These are phyloP conservation scores for Naganishia onofrii DNA, from an alignment of 768 basidiomycete species.

Conservation along the genomic window DNA sequence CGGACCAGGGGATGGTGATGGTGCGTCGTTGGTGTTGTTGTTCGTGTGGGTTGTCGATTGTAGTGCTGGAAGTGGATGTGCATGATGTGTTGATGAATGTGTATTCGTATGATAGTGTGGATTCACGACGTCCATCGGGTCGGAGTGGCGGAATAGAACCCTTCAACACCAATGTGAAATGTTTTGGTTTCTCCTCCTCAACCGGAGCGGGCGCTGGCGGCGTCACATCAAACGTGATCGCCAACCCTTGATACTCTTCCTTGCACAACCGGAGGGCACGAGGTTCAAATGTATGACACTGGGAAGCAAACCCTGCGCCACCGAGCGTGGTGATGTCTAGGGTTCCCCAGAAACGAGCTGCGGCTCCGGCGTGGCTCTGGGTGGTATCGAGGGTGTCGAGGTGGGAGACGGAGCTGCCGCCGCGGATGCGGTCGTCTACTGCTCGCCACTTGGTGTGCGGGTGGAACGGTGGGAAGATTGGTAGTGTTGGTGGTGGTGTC, in stretches of 20 bases:
- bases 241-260: constrained; percentile 14
- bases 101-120: constrained; percentile 46
- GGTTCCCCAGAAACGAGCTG: constrained; percentile 48
- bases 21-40: not conserved
- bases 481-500: constrained; percentile 6
- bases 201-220: not conserved
- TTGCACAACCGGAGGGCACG: constrained; percentile 5
- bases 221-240: constrained; percentile 7
- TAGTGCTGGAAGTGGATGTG: not conserved
- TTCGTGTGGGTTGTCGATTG: not conserved
- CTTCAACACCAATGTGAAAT: constrained; percentile 48
- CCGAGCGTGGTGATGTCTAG: constrained; percentile 53
- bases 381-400: constrained; percentile 41
- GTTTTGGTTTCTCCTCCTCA: constrained; percentile 5
- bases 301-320: constrained; percentile 55
- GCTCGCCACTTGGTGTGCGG: constrained; percentile 45
- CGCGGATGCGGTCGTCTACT: constrained; percentile 53
- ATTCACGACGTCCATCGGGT: constrained; percentile 37
- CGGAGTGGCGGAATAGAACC: constrained; percentile 36
- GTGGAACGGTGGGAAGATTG: constrained; percentile 50
- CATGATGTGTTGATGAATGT: constrained; percentile 33
- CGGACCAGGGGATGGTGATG: constrained; percentile 37
- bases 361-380: constrained; percentile 21
- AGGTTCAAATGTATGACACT: constrained; percentile 46
- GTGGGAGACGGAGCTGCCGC: constrained; percentile 50